Evolutionary conservation across 129 eudicot species (phyloP), one percentile per base, ranked within the genome.

Genomic region (Solidago caesia): DNA sequence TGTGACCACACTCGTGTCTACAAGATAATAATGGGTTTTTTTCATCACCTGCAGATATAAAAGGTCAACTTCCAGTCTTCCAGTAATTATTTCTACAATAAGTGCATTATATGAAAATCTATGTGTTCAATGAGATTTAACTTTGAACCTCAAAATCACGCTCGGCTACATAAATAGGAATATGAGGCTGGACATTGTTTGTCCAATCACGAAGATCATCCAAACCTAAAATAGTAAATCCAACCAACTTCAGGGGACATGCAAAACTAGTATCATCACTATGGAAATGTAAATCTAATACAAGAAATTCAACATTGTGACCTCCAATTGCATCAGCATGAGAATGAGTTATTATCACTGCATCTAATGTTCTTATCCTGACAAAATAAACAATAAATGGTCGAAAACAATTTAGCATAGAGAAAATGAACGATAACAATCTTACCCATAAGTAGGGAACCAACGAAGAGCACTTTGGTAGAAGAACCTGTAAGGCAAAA

Each of bases 301-400:
- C 66, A 57, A 61, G 27, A 48, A 62, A 83, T 73, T 82, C 67
- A 75, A 73, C 67, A 73, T 71, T 74, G 82, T 71, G 84, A 92
- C 98, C 98, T 89, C 96, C 98, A 84, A 92, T 92, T 71, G 96
- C 98, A 84, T 92, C 98, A 82, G 98, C 98, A 81, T 92, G 98
- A 81, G 99, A 94, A 89, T 94, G 99, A 84, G 99, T 94, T 65
- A 94, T 87, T 43, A 94, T 66, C 84, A 94, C 99, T 21, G 99
- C 99, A 81, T 94, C 97, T 72, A 94, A 66, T 60, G 84, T 82
- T 89, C 99, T 85, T 88, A 91, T 87, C 87, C 99, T 94, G 97
- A 83, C 75, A 89, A 79, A 82, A 67, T 39, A 41, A 3, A 57
- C 44, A 60, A 4, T 47, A 70, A 14, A 67, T 10, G 16, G 39